Conservation (phyloP, 345 rosid species). For the Moricandia moricandioides region DNA sequence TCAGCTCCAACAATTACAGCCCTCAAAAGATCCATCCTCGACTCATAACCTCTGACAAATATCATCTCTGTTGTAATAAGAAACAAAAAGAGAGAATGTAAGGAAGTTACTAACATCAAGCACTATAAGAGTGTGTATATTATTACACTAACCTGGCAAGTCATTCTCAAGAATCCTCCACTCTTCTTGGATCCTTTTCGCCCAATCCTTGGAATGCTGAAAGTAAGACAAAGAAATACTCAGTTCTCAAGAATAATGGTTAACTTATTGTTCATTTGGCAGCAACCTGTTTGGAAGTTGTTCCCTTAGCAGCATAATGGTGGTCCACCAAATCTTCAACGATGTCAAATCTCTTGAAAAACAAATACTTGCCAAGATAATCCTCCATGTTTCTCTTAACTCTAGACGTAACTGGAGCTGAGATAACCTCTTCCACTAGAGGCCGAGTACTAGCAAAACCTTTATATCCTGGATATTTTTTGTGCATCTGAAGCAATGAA, state of each 20-base stretch:
- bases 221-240: constrained; percentile 9
- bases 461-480: neutral
- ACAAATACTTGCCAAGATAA: constrained; percentile 47
- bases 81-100: neutral
- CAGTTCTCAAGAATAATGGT: neutral
- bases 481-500: neutral
- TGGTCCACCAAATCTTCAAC: constrained; percentile 76
- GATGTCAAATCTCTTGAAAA: constrained; percentile 72
- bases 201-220: constrained; percentile 68
- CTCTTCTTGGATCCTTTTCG: constrained; percentile 77
- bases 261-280: constrained; percentile 15
- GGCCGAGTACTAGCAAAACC: neutral
- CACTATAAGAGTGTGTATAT: neutral
- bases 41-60: constrained; percentile 82
- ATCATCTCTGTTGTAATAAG: constrained; percentile 59
- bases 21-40: constrained; percentile 92
- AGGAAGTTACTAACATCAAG: constrained; percentile 8
- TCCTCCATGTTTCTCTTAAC: constrained; percentile 45
- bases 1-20: constrained; percentile 92
- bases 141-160: constrained; percentile 62
- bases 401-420: constrained; percentile 26
- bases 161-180: constrained; percentile 84
- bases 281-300: constrained; percentile 52
- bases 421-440: constrained; percentile 13
- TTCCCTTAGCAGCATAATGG: constrained; percentile 42